phyloP scores from a whole-genome alignment of 2,329 filamentous ascomycete species.

The Xylariaceae sp. region DNA sequence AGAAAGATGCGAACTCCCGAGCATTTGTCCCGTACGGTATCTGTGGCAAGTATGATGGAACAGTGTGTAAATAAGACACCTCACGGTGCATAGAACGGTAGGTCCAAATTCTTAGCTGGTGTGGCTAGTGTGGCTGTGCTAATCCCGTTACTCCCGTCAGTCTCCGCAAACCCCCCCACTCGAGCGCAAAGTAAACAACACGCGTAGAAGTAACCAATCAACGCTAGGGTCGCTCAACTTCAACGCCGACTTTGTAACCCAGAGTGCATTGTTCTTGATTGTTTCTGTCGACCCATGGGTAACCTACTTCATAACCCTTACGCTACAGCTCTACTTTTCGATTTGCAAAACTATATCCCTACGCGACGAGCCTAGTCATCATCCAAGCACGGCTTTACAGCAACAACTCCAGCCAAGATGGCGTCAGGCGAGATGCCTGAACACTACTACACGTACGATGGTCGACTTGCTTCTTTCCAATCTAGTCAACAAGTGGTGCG shows the following conservation, averaged over 20 bases:
- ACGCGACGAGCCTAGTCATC: not conserved
- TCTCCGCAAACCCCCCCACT: conserved; percentile 14
- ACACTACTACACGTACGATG: conserved; percentile 69
- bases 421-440: conserved; percentile 49
- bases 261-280: not conserved
- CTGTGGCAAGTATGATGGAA: too few species aligned
- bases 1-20: too few species aligned
- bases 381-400: conserved; percentile 1
- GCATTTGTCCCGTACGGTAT: too few species aligned
- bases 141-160: not conserved
- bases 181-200: conserved; percentile 40
- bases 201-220: conserved; percentile 38
- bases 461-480: conserved; percentile 82
- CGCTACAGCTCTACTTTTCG: not conserved
- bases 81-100: too few species aligned
- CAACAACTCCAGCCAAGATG: conserved; percentile 28
- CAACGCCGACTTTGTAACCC: not conserved
- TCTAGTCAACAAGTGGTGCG: conserved; percentile 67
- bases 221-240: conserved; percentile 4
- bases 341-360: not conserved
- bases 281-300: not conserved
- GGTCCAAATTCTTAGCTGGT: too few species aligned
- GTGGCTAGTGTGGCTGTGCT: conserved; percentile 4
- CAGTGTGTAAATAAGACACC: too few species aligned
- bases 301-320: not conserved